Base-by-base conservation (phyloP, 805 yeast genomes). In the Barnettozyma pratensis region DNA sequence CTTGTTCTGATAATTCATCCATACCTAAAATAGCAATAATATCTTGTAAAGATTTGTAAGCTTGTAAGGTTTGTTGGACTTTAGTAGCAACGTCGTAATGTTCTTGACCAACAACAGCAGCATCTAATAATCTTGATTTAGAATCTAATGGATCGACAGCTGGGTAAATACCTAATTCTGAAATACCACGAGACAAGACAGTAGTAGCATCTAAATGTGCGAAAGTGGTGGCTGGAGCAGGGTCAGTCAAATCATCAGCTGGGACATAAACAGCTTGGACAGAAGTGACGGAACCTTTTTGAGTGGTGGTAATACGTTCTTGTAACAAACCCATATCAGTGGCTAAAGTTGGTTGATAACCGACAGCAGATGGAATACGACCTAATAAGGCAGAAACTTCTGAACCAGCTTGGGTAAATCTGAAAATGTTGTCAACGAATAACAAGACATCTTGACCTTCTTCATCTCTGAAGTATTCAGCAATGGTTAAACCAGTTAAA, bases 351-450 rank as follows among this genome's bases (percentile, higher is more conserved):
- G 99, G 99, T 81, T 92, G 99, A 79, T 92, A 92, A 88, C 99
- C 99, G 89, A 94, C 99, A 67, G 99, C 99, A 63, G 99, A 94
- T 75, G 99, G 99, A 74, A 92, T 92, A 88, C 99, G 97, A 80
- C 99, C 99, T 73, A 92, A 81, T 79, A 92, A 81, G 64, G 99
- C 99, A 73, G 98, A 92, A 73, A 94, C 99, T 81, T 92, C 99
- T 63, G 99, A 94, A 88, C 99, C 99, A 73, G 99, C 99, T 85
- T 92, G 99, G 75, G 99, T 92, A 84, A 92, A 92, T 83, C 99
- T 92, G 96, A 94, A 92, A 87, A 92, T 92, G 91, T 92, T 92
- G 82, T 92, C 99, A 71, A 92, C 87, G 83, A 94, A 92, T 74
- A 92, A 84, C 84, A 92, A 83, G 77, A 92, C 99, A 86, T 94